These are phyloP conservation scores for Didymellaceae sp. DNA, from an alignment of 2,329 filamentous ascomycete species.

Conservation along the genomic window DNA sequence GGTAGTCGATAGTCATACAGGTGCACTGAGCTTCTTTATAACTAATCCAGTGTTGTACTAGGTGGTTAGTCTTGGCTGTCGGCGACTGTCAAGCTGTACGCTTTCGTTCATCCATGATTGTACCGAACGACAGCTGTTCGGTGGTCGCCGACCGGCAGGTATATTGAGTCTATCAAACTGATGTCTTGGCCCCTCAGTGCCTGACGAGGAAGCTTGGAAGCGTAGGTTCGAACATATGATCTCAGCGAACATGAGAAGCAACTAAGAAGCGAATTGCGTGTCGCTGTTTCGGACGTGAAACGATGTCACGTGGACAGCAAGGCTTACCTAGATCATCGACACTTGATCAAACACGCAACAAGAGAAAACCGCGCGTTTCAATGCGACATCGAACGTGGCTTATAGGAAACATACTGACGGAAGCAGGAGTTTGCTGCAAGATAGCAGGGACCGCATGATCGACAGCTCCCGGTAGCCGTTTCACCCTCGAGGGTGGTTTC, in stretches of 20 bases:
- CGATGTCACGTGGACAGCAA: background rate
- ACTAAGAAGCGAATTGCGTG: background rate
- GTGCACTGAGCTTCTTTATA: conserved; percentile 10
- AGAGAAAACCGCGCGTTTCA: conserved; percentile 11
- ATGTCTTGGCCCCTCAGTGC: conserved; percentile 4
- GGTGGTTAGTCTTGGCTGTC: background rate
- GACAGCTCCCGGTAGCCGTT: background rate
- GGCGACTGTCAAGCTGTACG: conserved; percentile 4
- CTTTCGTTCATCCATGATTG: background rate
- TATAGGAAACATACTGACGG: conserved; percentile 1
- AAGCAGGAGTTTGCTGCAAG: background rate
- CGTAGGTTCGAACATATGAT: conserved; percentile 4
- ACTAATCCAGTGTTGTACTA: no score
- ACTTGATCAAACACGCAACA: background rate
- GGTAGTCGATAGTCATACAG: no score
- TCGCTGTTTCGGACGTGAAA: background rate
- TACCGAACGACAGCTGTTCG: background rate
- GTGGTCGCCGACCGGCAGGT: conserved; percentile 1
- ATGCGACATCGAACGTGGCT: conserved; percentile 4
- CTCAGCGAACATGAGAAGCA: background rate
- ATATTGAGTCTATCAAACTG: conserved; percentile 7
- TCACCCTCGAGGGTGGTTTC: conserved; percentile 1
- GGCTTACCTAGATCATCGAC: background rate
- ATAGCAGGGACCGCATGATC: conserved; percentile 1
- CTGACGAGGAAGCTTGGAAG: conserved; percentile 1